Conservation (phyloP, 177 flowering plant species). For the Telopea speciosissima region DNA sequence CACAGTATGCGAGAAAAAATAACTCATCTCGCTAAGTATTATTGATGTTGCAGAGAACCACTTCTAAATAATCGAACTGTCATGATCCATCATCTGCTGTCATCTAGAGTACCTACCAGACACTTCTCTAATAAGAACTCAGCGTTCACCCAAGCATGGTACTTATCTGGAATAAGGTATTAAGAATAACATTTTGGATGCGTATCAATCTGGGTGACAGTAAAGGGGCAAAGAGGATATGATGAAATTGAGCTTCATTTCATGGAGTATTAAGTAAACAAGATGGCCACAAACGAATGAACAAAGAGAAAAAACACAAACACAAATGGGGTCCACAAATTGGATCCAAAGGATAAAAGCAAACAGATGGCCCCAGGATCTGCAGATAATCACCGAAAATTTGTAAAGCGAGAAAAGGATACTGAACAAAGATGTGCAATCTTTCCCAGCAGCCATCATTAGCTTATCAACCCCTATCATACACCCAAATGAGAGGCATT, state of each 20-base stretch:
- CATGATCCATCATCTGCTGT: constrained; percentile 30
- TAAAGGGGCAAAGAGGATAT: not conserved
- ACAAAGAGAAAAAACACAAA: not conserved
- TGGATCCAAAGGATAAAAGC: not conserved
- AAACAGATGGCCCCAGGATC: not conserved
- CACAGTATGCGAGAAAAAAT: not conserved
- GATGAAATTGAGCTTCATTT: not conserved
- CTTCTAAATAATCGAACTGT: not conserved
- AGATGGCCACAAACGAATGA: not conserved
- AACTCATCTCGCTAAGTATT: not conserved
- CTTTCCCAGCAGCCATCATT: constrained; percentile 92
- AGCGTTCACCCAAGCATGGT: constrained; percentile 98
- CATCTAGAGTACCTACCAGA: constrained; percentile 77
- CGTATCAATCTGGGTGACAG: not conserved
- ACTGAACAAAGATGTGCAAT: constrained; percentile 90
- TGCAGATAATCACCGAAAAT: not conserved
- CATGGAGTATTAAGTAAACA: not conserved
- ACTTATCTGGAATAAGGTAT: constrained; percentile 50
- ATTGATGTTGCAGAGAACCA: not conserved
- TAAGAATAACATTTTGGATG: constrained; percentile 28
- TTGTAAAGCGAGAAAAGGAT: constrained; percentile 42
- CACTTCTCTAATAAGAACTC: constrained; percentile 91
- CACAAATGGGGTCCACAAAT: too few relatives aligned
- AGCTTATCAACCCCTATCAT: constrained; percentile 76
- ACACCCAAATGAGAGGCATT: not conserved